Conservation (phyloP, 2,329 filamentous ascomycete species). For the Fusarium aywerte region DNA sequence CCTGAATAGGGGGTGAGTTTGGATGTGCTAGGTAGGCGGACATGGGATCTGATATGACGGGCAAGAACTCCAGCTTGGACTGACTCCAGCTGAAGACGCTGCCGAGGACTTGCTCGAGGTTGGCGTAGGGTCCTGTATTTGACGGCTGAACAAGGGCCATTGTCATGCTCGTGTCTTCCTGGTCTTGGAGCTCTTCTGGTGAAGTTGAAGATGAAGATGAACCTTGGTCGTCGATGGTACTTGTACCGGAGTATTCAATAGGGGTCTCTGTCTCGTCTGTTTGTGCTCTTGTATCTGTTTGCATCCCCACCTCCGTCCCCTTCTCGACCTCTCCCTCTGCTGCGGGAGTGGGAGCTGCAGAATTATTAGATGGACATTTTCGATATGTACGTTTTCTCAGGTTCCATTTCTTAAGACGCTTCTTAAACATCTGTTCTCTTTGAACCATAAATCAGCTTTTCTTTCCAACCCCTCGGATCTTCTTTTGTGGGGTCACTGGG, state of each 20-base stretch:
- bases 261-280: constrained; percentile 25
- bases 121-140: constrained; percentile 44
- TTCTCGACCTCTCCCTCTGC: background rate
- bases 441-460: constrained; percentile 25
- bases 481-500: background rate
- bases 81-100: constrained; percentile 51
- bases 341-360: constrained; percentile 28
- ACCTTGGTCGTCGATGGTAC: constrained; percentile 25
- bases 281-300: background rate
- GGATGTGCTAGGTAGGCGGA: constrained; percentile 51
- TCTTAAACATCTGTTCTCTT: constrained; percentile 56
- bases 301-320: background rate
- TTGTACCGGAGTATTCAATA: constrained; percentile 27
- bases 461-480: background rate
- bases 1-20: constrained; percentile 51
- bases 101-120: constrained; percentile 50
- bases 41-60: constrained; percentile 50
- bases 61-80: constrained; percentile 49
- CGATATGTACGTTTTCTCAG: constrained; percentile 52
- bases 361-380: constrained; percentile 40
- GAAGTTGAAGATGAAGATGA: constrained; percentile 30
- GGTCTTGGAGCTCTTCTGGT: constrained; percentile 22
- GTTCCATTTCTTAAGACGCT: constrained; percentile 54
- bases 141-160: constrained; percentile 40
- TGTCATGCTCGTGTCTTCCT: constrained; percentile 19